Conservation (phyloP, 768 basidiomycete genomes). For the Boletus vermiculosoides region DNA sequence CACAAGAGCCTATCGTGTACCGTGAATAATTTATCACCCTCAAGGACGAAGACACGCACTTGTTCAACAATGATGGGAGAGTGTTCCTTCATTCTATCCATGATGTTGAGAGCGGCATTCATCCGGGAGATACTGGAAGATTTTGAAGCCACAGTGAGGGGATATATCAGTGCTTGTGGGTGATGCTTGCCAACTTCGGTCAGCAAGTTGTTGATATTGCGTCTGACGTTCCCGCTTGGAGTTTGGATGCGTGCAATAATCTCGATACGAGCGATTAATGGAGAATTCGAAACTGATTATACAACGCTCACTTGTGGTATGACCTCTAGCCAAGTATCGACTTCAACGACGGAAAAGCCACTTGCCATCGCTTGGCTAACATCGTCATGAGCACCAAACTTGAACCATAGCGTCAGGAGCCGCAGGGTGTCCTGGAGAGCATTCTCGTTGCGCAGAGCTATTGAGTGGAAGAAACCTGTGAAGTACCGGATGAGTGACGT, state of each 20-base stretch:
- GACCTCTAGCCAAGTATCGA: conserved; percentile 98
- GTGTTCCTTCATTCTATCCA: conserved; percentile 93
- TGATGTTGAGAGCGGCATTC: conserved; percentile 80
- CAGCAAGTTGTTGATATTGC: conserved; percentile 84
- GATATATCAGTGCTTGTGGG: conserved; percentile 95
- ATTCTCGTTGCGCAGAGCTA: conserved; percentile 84
- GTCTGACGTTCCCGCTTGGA: conserved; percentile 79
- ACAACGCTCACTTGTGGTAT: conserved; percentile 78
- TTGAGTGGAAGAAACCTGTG: conserved; percentile 91
- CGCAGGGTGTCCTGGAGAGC: conserved; percentile 93
- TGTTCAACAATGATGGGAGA: conserved; percentile 85
- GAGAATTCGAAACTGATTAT: background rate
- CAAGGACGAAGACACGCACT: conserved; percentile 38
- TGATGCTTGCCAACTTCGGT: conserved; percentile 94
- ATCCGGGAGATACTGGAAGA: conserved; percentile 83
- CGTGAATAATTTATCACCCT: background rate
- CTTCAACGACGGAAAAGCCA: conserved; percentile 85
- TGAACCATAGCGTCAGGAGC: conserved; percentile 96
- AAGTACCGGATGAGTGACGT: conserved; percentile 8
- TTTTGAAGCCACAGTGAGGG: conserved; percentile 93
- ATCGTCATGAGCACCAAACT: conserved; percentile 86
- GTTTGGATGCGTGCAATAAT: conserved; percentile 99
- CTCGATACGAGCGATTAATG: conserved; percentile 38
- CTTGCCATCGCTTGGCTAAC: conserved; percentile 86
- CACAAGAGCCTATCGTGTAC: conserved; percentile 58